A percentile compares a stretch with the other conserved stretches of the same genome.
phyloP scores from a whole-genome alignment of 768 basidiomycete genomes.

The Pholiota microspora region DNA sequence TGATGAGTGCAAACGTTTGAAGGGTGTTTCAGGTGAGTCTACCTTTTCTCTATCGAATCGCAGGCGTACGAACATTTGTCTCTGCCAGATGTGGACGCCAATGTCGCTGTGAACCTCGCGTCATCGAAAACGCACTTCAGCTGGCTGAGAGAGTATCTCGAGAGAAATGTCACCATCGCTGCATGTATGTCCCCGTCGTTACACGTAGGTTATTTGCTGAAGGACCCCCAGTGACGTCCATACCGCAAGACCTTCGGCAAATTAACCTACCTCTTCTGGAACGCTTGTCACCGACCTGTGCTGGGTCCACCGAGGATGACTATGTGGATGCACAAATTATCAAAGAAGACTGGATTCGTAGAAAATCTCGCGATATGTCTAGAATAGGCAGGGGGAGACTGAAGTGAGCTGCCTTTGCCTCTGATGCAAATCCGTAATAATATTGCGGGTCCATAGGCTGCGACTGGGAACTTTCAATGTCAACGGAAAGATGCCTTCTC shows the following conservation, averaged over 20 bases:
- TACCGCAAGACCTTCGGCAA: conserved; percentile 56
- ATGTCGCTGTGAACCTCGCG: conserved; percentile 23
- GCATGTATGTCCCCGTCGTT: conserved; percentile 23
- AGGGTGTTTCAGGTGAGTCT: conserved; percentile 44
- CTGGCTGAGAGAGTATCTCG: conserved; percentile 46
- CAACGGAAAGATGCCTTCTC: conserved; percentile 72
- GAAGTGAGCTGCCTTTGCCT: conserved; percentile 20
- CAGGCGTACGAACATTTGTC: too few species aligned
- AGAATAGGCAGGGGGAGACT: conserved; percentile 30
- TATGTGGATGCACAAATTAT: conserved; percentile 53
- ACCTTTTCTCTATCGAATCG: too few species aligned
- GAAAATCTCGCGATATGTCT: conserved; percentile 35
- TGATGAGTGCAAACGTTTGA: conserved; percentile 57
- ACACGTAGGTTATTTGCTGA: not conserved
- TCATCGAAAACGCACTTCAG: conserved; percentile 35
- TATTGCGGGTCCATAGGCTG: conserved; percentile 37
- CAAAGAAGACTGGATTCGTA: conserved; percentile 63
- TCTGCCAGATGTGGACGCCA: conserved; percentile 22
- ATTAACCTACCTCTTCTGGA: conserved; percentile 44
- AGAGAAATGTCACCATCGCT: conserved; percentile 25
- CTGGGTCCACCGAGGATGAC: conserved; percentile 66
- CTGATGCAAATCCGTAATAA: too few species aligned
- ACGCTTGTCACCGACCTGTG: conserved; percentile 57
- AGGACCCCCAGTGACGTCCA: conserved; percentile 32
- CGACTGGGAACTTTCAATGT: conserved; percentile 85